Percentiles rank a stretch among this genome's conserved stretches.
Evolutionary conservation across 2,329 filamentous ascomycete species (phyloP).

Genomic region (Diaporthe helianthi): DNA sequence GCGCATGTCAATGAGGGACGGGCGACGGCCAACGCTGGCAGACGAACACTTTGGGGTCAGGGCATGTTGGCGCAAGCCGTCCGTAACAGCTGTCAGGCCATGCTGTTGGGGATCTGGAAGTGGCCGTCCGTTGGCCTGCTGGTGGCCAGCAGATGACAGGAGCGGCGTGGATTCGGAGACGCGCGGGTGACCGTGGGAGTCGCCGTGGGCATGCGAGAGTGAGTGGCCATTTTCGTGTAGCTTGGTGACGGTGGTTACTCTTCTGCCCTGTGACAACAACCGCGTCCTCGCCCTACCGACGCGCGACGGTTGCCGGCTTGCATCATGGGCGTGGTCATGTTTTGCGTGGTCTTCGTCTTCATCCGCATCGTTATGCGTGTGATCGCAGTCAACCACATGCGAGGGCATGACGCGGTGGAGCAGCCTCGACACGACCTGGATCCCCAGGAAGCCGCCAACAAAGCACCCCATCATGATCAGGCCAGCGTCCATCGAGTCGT

Average conservation of each 20-base stretch:
- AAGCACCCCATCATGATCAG: conserved; percentile 75
- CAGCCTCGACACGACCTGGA: conserved; percentile 75
- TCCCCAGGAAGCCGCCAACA: conserved; percentile 74
- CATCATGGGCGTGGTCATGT: conserved; percentile 40
- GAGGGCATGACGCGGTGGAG: conserved; percentile 79
- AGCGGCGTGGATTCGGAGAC: conserved; percentile 58
- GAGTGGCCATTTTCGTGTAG: conserved; percentile 29
- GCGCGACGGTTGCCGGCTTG: conserved; percentile 29
- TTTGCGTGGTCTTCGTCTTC: conserved; percentile 39
- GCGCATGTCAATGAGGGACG: conserved; percentile 62
- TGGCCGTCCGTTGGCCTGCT: conserved; percentile 37
- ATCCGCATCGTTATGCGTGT: conserved; percentile 67
- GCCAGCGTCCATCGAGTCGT: conserved; percentile 70
- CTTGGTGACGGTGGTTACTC: conserved; percentile 35
- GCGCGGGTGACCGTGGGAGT: not conserved
- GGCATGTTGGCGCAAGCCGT: conserved; percentile 37
- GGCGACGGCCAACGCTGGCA: conserved; percentile 46
- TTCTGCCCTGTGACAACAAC: conserved; percentile 32
- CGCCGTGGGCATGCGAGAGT: conserved; percentile 36
- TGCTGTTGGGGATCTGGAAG: conserved; percentile 40
- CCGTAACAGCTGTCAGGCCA: conserved; percentile 41
- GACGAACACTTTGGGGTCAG: not conserved
- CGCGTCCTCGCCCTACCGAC: conserved; percentile 32
- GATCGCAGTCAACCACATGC: conserved; percentile 82
- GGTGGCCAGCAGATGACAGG: conserved; percentile 43